These are phyloP conservation scores for Rhododendron ovatum DNA, from an alignment of 148 eudicot species.

Conservation along the genomic window DNA sequence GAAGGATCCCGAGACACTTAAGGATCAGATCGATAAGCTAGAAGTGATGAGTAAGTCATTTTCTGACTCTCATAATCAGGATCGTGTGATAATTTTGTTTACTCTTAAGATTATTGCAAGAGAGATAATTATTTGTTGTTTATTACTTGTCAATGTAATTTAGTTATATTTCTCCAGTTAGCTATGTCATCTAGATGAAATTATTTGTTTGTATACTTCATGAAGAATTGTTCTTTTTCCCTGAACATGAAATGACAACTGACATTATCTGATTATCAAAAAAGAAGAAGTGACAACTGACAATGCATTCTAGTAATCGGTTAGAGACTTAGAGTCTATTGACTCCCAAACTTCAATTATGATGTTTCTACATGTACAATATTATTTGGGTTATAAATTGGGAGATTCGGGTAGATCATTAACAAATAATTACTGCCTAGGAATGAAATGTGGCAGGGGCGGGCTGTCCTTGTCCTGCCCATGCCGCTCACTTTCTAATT, in stretches of 20 bases:
- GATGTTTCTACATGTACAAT: neutral
- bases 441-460: neutral
- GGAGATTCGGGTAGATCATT: neutral
- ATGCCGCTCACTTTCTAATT: neutral
- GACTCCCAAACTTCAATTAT: neutral
- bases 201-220: neutral
- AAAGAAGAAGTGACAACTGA: neutral
- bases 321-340: neutral
- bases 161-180: neutral
- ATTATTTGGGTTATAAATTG: neutral
- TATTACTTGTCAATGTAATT: neutral
- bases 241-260: neutral
- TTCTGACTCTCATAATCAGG: neutral
- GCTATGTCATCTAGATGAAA: neutral
- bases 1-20: constrained; percentile 91
- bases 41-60: constrained; percentile 82
- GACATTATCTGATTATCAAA: too few species aligned
- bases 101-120: neutral
- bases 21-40: constrained; percentile 84
- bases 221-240: neutral
- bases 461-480: neutral
- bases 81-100: neutral
- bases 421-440: neutral
- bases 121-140: neutral
- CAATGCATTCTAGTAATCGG: neutral